Evolutionary conservation across 768 basidiomycete species (phyloP).

Genomic region (Naganishia onofrii): DNA sequence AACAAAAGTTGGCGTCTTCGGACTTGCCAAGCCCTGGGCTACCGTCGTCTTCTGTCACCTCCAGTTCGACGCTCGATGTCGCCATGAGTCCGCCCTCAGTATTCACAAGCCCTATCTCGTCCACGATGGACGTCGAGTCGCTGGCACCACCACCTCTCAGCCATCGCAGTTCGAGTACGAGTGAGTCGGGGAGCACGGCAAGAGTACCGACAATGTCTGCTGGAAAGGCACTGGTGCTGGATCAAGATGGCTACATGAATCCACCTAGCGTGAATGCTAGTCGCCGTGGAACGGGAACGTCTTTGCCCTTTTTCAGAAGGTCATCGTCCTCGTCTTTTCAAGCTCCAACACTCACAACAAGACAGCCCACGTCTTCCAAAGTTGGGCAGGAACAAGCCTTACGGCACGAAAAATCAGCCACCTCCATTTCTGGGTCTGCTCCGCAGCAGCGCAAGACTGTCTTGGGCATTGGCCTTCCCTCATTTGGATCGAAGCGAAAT

Average conservation of each 20-base stretch:
- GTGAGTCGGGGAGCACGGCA: constrained; percentile 5
- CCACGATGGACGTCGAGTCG: background rate
- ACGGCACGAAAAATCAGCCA: constrained; percentile 4
- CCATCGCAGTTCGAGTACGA: constrained; percentile 2
- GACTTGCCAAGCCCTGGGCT: constrained; percentile 60
- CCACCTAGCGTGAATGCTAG: background rate
- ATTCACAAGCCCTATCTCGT: constrained; percentile 43
- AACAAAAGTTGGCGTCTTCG: constrained; percentile 51
- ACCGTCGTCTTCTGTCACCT: constrained; percentile 36
- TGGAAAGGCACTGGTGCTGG: background rate
- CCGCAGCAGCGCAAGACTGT: constrained; percentile 58
- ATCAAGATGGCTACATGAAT: background rate
- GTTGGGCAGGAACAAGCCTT: constrained; percentile 8
- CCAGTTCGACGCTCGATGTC: constrained; percentile 49
- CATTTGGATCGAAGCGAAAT: constrained; percentile 77
- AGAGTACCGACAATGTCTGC: background rate
- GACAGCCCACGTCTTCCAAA: background rate
- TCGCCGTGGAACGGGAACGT: constrained; percentile 5
- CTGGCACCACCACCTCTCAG: background rate
- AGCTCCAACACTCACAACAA: background rate
- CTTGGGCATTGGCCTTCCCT: constrained; percentile 71
- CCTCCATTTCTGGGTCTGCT: constrained; percentile 20
- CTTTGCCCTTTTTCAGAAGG: constrained; percentile 49
- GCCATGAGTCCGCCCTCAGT: constrained; percentile 60
- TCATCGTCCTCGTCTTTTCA: constrained; percentile 46